Evolutionary conservation across 805 yeast genomes (phyloP).

Genomic region (Ogataea pilisensis): DNA sequence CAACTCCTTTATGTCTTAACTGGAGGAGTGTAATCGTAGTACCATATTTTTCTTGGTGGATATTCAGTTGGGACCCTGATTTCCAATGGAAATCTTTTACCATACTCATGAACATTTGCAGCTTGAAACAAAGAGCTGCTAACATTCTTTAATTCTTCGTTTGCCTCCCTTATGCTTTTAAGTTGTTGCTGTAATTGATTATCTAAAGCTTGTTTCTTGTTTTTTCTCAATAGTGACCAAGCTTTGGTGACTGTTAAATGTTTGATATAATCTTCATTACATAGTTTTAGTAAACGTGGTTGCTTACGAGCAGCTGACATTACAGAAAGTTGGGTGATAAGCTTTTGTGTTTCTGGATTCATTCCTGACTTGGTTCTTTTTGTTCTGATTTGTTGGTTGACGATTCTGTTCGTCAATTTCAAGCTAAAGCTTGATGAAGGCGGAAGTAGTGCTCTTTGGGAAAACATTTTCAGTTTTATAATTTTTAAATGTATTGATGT

Average conservation of each 20-base stretch:
- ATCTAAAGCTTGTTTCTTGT: constrained; percentile 41
- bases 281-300: constrained; percentile 73
- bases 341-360: constrained; percentile 28
- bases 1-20: too few relatives aligned
- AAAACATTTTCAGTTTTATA: too few relatives aligned
- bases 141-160: constrained; percentile 56
- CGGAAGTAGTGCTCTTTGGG: not conserved
- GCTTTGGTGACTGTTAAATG: constrained; percentile 81
- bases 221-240: constrained; percentile 63
- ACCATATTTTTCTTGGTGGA: constrained; percentile 84
- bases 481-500: not conserved
- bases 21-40: constrained; percentile 42
- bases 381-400: constrained; percentile 38
- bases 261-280: constrained; percentile 77
- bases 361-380: constrained; percentile 29
- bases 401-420: not conserved
- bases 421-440: not conserved
- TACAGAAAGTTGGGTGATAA: constrained; percentile 63
- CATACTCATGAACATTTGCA: constrained; percentile 55
- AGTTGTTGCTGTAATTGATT: constrained; percentile 55
- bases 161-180: constrained; percentile 61
- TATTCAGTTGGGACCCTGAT: constrained; percentile 83
- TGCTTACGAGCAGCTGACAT: constrained; percentile 83
- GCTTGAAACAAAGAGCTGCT: constrained; percentile 53
- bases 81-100: constrained; percentile 74